Evolutionary conservation across 768 basidiomycete genomes (phyloP).

Genomic region (Lenzites betulinus): DNA sequence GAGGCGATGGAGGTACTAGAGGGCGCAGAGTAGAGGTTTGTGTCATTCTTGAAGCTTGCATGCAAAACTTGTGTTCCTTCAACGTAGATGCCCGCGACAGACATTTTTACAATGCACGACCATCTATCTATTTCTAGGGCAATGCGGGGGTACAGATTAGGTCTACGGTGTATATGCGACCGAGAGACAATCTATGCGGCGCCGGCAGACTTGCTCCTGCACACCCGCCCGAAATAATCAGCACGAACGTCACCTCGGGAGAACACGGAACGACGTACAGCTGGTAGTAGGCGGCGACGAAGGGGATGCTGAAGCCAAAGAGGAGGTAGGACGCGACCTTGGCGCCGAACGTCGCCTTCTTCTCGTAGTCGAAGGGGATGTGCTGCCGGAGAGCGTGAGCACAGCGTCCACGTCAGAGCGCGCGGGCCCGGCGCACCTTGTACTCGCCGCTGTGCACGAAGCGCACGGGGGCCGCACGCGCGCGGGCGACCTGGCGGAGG

Average conservation of each 20-base stretch:
- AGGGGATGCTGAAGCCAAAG: constrained; percentile 67
- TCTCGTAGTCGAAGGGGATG: constrained; percentile 37
- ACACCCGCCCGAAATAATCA: background rate
- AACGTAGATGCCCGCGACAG: background rate
- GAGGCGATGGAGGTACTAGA: constrained; percentile 9
- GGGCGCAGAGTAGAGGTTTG: background rate
- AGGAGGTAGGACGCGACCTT: constrained; percentile 52
- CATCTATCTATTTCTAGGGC: constrained; percentile 15
- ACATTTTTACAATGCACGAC: constrained; percentile 4
- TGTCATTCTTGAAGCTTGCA: background rate
- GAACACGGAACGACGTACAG: constrained; percentile 52
- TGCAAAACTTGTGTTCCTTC: too few species aligned
- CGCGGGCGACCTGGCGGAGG: constrained; percentile 31
- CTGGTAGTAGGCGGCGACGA: constrained; percentile 61
- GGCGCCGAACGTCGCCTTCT: constrained; percentile 36
- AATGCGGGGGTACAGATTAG: constrained; percentile 18
- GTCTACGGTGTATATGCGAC: constrained; percentile 15
- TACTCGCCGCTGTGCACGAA: constrained; percentile 27
- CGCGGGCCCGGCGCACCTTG: constrained; percentile 15
- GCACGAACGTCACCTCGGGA: background rate
- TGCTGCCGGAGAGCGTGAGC: constrained; percentile 23
- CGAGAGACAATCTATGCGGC: constrained; percentile 9
- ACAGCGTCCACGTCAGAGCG: constrained; percentile 6
- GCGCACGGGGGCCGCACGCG: constrained; percentile 23
- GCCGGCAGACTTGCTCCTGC: constrained; percentile 23